A percentile compares a stretch with the other conserved stretches of the same genome.
Evolutionary conservation across 2,329 filamentous ascomycete species (phyloP).

Genomic region (Colletotrichum sp.): DNA sequence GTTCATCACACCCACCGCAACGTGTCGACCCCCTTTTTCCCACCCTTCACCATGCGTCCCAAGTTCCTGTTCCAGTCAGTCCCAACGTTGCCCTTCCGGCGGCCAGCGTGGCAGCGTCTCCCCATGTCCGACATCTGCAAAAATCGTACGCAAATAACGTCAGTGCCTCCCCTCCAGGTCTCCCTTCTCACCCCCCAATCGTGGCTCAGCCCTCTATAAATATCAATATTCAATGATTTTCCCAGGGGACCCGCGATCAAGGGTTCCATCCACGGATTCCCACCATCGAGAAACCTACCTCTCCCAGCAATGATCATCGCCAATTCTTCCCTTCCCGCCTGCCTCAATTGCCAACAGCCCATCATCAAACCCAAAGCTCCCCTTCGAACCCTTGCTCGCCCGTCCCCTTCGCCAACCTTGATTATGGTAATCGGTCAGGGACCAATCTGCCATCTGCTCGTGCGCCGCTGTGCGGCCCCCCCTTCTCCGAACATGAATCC

Average conservation of each 20-base stretch:
- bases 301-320: slow-evolving; percentile 18
- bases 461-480: background rate
- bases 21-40: background rate
- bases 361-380: background rate
- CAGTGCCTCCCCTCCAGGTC: background rate
- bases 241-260: slow-evolving; percentile 17
- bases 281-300: slow-evolving; percentile 15
- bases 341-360: background rate
- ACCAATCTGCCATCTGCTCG: background rate
- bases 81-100: background rate
- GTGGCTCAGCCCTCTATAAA: slow-evolving; percentile 22
- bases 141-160: slow-evolving; percentile 16
- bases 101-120: background rate
- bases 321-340: background rate
- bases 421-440: background rate
- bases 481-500: background rate
- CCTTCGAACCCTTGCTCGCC: background rate
- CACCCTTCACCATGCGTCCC: background rate
- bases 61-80: background rate
- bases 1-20: background rate
- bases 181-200: background rate
- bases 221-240: slow-evolving; percentile 18
- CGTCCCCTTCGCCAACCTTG: background rate
- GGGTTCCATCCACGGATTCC: slow-evolving; percentile 8
- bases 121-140: slow-evolving; percentile 1